These are phyloP conservation scores for Digitaria exilis DNA, from an alignment of 202 grass and related monocot species.

Conservation along the genomic window DNA sequence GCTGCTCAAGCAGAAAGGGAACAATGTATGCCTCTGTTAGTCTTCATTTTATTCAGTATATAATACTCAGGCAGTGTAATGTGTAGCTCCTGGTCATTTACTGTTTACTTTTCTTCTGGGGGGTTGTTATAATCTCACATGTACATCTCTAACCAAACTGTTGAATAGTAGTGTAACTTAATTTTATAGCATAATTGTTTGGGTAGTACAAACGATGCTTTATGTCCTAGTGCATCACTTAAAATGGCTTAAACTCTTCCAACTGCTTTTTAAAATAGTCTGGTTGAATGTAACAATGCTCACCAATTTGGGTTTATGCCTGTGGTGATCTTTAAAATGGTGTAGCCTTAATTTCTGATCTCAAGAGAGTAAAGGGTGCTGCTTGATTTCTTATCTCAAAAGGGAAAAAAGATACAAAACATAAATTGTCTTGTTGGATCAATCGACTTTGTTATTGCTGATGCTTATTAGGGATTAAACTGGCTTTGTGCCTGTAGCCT, in stretches of 20 bases:
- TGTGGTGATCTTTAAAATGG: not conserved
- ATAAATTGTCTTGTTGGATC: not conserved
- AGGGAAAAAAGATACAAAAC: not conserved
- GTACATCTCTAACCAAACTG: not conserved
- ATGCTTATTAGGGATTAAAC: not conserved
- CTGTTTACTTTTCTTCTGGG: not conserved
- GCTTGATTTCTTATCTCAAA: not conserved
- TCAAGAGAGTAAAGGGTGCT: not conserved
- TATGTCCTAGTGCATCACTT: not conserved
- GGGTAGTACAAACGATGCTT: not conserved
- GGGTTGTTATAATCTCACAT: not conserved
- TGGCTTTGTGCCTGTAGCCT: not conserved
- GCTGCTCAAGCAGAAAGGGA: conserved; percentile 87
- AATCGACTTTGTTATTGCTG: not conserved
- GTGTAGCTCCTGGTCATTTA: not conserved
- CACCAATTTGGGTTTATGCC: not conserved
- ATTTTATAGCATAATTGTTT: conserved; percentile 7
- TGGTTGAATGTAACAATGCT: conserved; percentile 3
- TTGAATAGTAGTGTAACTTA: not conserved
- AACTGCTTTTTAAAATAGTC: not conserved
- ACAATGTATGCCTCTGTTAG: conserved; percentile 50
- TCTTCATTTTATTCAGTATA: conserved; percentile 17
- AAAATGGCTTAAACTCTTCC: not conserved
- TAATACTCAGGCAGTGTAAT: not conserved
- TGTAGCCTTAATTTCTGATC: not conserved